Percentiles rank a stretch among this genome's conserved stretches.
These are phyloP conservation scores for Syncephalastrum monosporum DNA, from an alignment of 371 early-diverging fungal genomes.

Conservation along the genomic window DNA sequence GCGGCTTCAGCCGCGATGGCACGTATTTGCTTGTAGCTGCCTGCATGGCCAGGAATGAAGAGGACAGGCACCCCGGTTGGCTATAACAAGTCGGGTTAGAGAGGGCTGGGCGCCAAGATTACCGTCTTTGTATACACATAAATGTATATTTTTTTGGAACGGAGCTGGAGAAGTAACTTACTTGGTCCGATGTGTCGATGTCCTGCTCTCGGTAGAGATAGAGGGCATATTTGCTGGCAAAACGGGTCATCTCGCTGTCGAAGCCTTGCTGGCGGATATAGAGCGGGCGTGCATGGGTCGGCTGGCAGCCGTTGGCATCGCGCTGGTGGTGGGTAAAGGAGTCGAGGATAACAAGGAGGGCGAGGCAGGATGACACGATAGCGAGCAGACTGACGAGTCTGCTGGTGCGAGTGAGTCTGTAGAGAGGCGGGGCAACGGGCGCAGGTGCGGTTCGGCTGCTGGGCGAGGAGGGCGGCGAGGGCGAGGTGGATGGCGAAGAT, in stretches of 20 bases:
- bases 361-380: conserved; percentile 25
- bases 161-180: conserved; percentile 14
- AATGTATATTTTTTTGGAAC: neutral
- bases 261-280: conserved; percentile 67
- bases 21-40: conserved; percentile 87
- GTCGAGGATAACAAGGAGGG: conserved; percentile 42
- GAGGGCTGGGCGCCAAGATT: no score
- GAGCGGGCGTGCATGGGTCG: conserved; percentile 81
- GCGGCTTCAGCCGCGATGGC: conserved; percentile 79
- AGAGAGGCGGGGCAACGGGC: conserved; percentile 19
- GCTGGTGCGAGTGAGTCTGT: conserved; percentile 16
- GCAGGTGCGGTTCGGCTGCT: conserved; percentile 2
- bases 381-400: conserved; percentile 19
- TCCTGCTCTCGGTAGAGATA: conserved; percentile 80
- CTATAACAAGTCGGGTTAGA: conserved; percentile 13
- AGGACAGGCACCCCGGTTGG: conserved; percentile 81
- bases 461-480: conserved; percentile 30
- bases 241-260: conserved; percentile 63
- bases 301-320: conserved; percentile 72
- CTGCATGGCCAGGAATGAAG: conserved; percentile 96
- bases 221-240: conserved; percentile 77
- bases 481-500: conserved; percentile 27
- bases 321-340: conserved; percentile 62
- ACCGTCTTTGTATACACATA: neutral
- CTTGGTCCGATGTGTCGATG: conserved; percentile 47